Conservation (phyloP, 306 rosid species). For the Echinosophora koreensis region DNA sequence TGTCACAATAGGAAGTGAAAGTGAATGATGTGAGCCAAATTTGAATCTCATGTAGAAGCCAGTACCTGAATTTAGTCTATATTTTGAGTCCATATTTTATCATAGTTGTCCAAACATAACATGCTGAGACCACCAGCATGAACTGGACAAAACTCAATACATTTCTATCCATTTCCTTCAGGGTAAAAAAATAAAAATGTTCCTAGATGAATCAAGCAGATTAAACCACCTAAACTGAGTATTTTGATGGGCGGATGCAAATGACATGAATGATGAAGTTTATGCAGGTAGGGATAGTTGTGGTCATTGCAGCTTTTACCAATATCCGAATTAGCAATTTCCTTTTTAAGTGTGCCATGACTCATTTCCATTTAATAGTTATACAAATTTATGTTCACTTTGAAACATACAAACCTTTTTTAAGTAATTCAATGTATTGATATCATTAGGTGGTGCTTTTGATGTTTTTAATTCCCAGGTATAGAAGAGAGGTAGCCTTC, state of each 20-base stretch:
- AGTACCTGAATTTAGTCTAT: background rate
- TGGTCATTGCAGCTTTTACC: background rate
- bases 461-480: background rate
- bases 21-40: constrained; percentile 31
- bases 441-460: background rate
- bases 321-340: constrained; percentile 9
- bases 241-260: too few species aligned
- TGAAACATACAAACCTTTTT: constrained; percentile 6
- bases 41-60: constrained; percentile 16
- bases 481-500: background rate
- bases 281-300: background rate
- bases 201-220: background rate
- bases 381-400: constrained; percentile 4
- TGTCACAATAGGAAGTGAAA: constrained; percentile 32
- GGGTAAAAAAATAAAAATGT: background rate
- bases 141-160: background rate
- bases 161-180: constrained; percentile 2
- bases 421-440: background rate
- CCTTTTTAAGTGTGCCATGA: background rate
- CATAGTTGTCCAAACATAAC: background rate
- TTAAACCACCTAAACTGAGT: background rate
- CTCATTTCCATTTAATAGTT: background rate
- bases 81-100: constrained; percentile 22
- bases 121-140: too few species aligned
- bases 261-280: too few species aligned